Base-by-base conservation (phyloP, 345 rosid genomes). In the Eucalyptus grandis region DNA sequence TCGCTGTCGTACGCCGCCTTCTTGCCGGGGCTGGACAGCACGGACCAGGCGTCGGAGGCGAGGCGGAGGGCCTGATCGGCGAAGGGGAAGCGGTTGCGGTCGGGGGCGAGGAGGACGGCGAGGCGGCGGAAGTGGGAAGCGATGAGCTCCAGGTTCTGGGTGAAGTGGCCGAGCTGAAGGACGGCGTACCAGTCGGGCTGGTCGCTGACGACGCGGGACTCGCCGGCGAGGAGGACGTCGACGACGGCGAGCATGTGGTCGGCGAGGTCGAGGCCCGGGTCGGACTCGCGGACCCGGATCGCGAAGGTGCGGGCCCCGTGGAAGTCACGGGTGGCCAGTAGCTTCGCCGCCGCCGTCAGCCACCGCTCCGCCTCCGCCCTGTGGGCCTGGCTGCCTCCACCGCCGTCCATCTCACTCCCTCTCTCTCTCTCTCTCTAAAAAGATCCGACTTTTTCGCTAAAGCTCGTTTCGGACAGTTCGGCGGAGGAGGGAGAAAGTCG, bases 331-430 rank as follows among this genome's bases (percentile, higher is more conserved):
- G 99, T 93, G 24, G 93, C 92, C 11, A 98, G 89, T 14, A 97
- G 97, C 94, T 97, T 98, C 94, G 96, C 99, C 22, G 99, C 95
- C 69, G 95, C 94, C n/a, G 93, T 92, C 24, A 97, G 94, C 97
- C 98, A 97, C 89, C 96, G 97, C 90, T 96, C 95, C 37, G 98
- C 99, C 89, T 96, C 99, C 88, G 91, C 93, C 88, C 95, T 90
- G 47, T 77, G 83, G 83, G 47, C 83, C 47, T 90, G 86, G 93
- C 91, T 86, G 92, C 91, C 34, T 53, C 82, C 91, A 8, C 86
- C 51, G 37, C 69, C 69, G 31, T 89, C 88, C 91, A 89, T 82
- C 83, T 89, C 90, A 67, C 46, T 7, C 54, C 30, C 51, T 49
- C 31, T 13, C 80, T 46, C 49, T 27, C 37, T 56, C 50, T 67